phyloP scores from a whole-genome alignment of 805 yeast genomes.

The Barnettozyma populi region DNA sequence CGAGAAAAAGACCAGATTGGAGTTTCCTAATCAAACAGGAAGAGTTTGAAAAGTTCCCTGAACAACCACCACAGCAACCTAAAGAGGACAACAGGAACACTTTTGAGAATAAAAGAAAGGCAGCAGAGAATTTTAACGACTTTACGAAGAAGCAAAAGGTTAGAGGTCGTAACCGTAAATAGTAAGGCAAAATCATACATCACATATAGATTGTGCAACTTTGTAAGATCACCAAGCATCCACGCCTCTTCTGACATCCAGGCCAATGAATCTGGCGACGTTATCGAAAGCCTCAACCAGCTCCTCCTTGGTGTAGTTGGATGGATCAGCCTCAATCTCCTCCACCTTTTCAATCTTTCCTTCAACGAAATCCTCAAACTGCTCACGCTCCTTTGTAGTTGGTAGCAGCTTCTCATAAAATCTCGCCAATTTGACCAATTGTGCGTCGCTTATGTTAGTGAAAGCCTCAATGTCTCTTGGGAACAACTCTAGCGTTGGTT shows the following conservation, averaged over 20 bases:
- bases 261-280: slow-evolving; percentile 65
- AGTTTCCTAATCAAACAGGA: slow-evolving; percentile 53
- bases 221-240: slow-evolving; percentile 38
- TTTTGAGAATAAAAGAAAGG: slow-evolving; percentile 14
- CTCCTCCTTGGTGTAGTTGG: slow-evolving; percentile 38
- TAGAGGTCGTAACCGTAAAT: slow-evolving; percentile 26
- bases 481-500: slow-evolving; percentile 46
- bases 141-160: slow-evolving; percentile 22
- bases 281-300: slow-evolving; percentile 52
- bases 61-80: slow-evolving; percentile 30
- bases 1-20: slow-evolving; percentile 80
- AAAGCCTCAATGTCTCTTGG: slow-evolving; percentile 59
- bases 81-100: background rate
- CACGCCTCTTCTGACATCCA: slow-evolving; percentile 46
- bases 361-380: slow-evolving; percentile 44
- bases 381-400: slow-evolving; percentile 46
- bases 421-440: slow-evolving; percentile 50
- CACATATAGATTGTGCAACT: background rate
- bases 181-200: background rate
- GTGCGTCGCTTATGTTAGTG: slow-evolving; percentile 36
- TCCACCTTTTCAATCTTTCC: slow-evolving; percentile 42
- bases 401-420: slow-evolving; percentile 79
- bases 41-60: slow-evolving; percentile 37
- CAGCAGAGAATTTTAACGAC: slow-evolving; percentile 1
- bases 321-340: slow-evolving; percentile 25